phyloP scores from a whole-genome alignment of 176 grass and related monocot genomes.

The Olyra latifolia region DNA sequence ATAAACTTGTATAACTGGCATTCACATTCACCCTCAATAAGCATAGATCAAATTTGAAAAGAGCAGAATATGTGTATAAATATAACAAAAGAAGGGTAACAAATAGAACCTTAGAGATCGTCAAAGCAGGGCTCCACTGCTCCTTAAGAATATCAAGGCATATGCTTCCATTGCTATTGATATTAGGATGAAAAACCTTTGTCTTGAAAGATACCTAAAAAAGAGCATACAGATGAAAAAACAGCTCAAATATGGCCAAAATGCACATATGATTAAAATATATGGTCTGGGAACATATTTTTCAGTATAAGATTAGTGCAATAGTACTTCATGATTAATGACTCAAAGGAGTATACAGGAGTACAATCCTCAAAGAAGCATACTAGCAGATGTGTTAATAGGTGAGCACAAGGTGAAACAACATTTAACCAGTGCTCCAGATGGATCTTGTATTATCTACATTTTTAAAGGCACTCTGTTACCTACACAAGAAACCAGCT shows the following conservation, averaged over 20 bases:
- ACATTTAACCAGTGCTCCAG: background rate
- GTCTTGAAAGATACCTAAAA: slow-evolving; percentile 68
- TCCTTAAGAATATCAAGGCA: slow-evolving; percentile 68
- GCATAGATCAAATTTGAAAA: background rate
- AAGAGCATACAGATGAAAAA: slow-evolving; percentile 23
- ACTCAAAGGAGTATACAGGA: background rate
- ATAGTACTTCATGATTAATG: background rate
- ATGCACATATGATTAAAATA: background rate
- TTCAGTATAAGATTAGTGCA: background rate
- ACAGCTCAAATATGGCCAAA: background rate
- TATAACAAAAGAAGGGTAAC: background rate
- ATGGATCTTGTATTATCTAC: background rate
- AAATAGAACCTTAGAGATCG: slow-evolving; percentile 53
- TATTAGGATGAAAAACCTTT: slow-evolving; percentile 66
- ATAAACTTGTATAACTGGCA: background rate
- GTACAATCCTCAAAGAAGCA: background rate
- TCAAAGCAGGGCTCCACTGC: slow-evolving; percentile 67
- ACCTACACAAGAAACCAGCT: background rate
- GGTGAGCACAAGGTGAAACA: background rate
- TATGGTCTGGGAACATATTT: background rate
- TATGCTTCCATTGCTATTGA: slow-evolving; percentile 71
- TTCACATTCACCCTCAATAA: background rate
- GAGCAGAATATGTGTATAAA: background rate
- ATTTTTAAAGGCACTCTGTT: background rate
- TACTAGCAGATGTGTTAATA: background rate